Conservation (phyloP, 2,329 filamentous ascomycete genomes). For the Dothidotthia symphoricarpi region DNA sequence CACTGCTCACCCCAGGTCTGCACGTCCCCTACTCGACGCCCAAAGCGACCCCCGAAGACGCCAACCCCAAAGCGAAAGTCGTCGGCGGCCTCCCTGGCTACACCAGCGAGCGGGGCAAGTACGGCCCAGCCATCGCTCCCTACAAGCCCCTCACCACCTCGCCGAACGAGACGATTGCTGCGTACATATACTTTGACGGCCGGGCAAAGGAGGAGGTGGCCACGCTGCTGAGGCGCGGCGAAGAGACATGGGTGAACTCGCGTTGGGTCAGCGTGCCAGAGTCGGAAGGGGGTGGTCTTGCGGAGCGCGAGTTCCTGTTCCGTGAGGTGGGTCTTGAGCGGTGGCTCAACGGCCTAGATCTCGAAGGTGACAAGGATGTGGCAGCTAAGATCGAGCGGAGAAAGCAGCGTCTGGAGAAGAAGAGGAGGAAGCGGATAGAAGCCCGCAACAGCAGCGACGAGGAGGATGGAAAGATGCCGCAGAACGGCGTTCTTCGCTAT, state of each 20-base stretch:
- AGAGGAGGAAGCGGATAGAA: slow-evolving; percentile 73
- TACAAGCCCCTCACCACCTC: slow-evolving; percentile 92
- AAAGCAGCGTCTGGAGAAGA: slow-evolving; percentile 73
- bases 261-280: slow-evolving; percentile 94
- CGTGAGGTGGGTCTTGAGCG: slow-evolving; percentile 93
- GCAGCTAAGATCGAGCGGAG: slow-evolving; percentile 72
- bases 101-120: slow-evolving; percentile 52
- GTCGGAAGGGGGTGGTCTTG: slow-evolving; percentile 86
- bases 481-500: slow-evolving; percentile 70
- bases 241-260: slow-evolving; percentile 99
- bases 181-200: slow-evolving; percentile 98
- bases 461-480: slow-evolving; percentile 35
- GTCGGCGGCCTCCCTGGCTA: slow-evolving; percentile 68
- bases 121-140: slow-evolving; percentile 64
- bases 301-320: slow-evolving; percentile 95
- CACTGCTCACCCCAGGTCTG: slow-evolving; percentile 82
- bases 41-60: slow-evolving; percentile 72
- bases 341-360: slow-evolving; percentile 93
- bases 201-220: slow-evolving; percentile 94
- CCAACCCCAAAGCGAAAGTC: slow-evolving; percentile 76
- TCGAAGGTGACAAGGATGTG: slow-evolving; percentile 74
- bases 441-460: slow-evolving; percentile 52
- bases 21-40: slow-evolving; percentile 91
- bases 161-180: slow-evolving; percentile 94
- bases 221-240: slow-evolving; percentile 83